Evolutionary conservation across 2,329 filamentous ascomycete species (phyloP).

Genomic region (Talaromyces sp.): DNA sequence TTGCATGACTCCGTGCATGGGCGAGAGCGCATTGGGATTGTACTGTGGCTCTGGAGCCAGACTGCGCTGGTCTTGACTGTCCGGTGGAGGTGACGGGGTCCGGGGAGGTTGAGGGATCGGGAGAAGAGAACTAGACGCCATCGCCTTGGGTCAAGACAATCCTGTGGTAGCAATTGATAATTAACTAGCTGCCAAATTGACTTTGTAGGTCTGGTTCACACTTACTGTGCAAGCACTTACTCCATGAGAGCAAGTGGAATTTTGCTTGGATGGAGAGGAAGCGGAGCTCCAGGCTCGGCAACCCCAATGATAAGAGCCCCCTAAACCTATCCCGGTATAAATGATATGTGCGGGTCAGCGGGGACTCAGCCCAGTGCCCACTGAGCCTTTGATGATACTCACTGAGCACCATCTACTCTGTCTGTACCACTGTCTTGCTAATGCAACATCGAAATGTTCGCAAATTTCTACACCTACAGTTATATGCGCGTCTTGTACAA

Average conservation of each 20-base stretch:
- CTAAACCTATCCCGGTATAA: too few species aligned
- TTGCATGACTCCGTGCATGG: conserved; percentile 34
- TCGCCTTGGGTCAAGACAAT: conserved; percentile 25
- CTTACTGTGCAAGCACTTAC: background rate
- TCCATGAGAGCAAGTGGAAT: background rate
- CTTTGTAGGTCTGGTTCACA: background rate
- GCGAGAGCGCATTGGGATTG: conserved; percentile 46
- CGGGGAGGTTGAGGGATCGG: conserved; percentile 57
- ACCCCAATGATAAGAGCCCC: conserved; percentile 2
- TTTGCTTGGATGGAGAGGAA: conserved; percentile 1
- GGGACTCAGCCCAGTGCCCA: too few species aligned
- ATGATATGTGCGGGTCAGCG: too few species aligned
- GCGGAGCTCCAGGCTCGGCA: conserved; percentile 1
- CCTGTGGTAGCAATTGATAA: background rate
- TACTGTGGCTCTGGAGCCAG: conserved; percentile 28
- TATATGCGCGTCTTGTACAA: too few species aligned
- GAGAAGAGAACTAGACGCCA: conserved; percentile 52
- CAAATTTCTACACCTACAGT: too few species aligned
- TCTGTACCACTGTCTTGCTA: too few species aligned
- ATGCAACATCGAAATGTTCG: too few species aligned
- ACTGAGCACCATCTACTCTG: too few species aligned
- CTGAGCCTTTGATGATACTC: too few species aligned
- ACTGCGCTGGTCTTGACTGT: conserved; percentile 31
- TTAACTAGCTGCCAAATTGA: background rate
- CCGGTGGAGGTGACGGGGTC: conserved; percentile 60